Evolutionary conservation across 345 rosid genomes (phyloP), one percentile per base, ranked within the genome.

Genomic region (Aegle marmelos): DNA sequence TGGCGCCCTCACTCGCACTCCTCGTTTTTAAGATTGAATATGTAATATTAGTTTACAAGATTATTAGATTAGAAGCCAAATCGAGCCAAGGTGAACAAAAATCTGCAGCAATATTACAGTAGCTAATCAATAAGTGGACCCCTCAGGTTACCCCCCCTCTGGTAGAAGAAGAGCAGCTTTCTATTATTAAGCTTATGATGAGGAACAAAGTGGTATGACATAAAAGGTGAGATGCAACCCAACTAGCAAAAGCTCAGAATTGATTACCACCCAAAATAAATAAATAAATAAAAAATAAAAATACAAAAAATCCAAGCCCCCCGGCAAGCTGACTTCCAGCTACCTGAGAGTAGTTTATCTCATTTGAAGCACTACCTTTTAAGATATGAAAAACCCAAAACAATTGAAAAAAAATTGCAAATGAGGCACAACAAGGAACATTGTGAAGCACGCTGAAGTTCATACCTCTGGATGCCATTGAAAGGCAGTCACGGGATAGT

Each of bases 381-480:
- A 53, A 53, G 7, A 53, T 53, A 53, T 1, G 31, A 9, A 58
- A 53, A 53, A 24, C 70, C 53, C 57, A 53, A 25, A 53, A 50
- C 19, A 57, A 61, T 4, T 6, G 1, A n/a, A 25, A 68, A 50
- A 31, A 71, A 6, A 11, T 21, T 28, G 53, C 33, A 66, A 17
- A 17, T 53, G 22, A 17, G 22, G 31, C 9, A 60, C 45, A 33
- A 24, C 25, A 24, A 16, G 53, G 2, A 61, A 39, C 72, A 73
- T 56, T 34, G 5, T 65, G 65, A 70, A 72, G 62, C 72, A 75
- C 2, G 74, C 63, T 37, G 24, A 71, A 68, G 70, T 34, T 10
- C 70, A 74, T 89, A 93, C 99, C 97, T 95, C 98, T 10, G 98
- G 98, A 84, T 95, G 97, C 98, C 96, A 95, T 54, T 93, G 99